A percentile compares a stretch with the other conserved stretches of the same genome.
Evolutionary conservation across 2,329 filamentous ascomycete genomes (phyloP).

Genomic region (Leptosphaerulina australis): DNA sequence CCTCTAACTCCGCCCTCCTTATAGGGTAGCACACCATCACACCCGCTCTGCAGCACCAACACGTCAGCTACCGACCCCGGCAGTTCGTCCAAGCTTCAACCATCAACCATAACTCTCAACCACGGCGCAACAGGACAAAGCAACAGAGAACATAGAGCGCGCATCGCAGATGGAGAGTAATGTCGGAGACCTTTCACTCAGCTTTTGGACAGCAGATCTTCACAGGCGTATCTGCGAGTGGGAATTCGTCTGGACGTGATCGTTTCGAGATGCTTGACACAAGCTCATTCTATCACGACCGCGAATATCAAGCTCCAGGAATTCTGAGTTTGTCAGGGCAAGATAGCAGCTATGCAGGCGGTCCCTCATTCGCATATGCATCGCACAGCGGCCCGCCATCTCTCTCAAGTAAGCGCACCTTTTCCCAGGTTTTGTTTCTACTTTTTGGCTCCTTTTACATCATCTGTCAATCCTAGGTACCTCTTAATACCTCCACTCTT

Average conservation of each 20-base stretch:
- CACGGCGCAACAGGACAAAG: conserved; percentile 9
- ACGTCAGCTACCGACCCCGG: conserved; percentile 28
- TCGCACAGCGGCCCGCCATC: conserved; percentile 30
- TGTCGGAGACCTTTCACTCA: conserved; percentile 43
- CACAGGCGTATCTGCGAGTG: conserved; percentile 45
- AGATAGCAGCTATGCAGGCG: conserved; percentile 23
- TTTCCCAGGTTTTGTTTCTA: conserved; percentile 11
- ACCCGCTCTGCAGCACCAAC: conserved; percentile 28
- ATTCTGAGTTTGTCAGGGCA: conserved; percentile 25
- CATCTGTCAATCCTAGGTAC: conserved; percentile 6
- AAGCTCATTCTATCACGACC: conserved; percentile 36
- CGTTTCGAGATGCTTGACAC: conserved; percentile 38
- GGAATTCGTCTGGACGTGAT: conserved; percentile 51
- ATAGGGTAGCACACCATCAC: conserved; percentile 38
- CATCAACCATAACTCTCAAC: conserved; percentile 22
- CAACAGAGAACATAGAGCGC: conserved; percentile 11
- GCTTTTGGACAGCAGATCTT: conserved; percentile 47
- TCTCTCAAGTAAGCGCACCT: conserved; percentile 31
- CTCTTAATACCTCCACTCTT: conserved; percentile 13
- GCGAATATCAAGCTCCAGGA: conserved; percentile 26
- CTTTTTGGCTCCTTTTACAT: conserved; percentile 15
- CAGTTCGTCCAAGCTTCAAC: conserved; percentile 24
- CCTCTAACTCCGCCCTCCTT: conserved; percentile 27
- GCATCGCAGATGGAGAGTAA: conserved; percentile 47
- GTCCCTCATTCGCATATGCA: conserved; percentile 27